These are phyloP conservation scores for Xylariaceae sp. DNA, from an alignment of 2,329 filamentous ascomycete species.

Conservation along the genomic window DNA sequence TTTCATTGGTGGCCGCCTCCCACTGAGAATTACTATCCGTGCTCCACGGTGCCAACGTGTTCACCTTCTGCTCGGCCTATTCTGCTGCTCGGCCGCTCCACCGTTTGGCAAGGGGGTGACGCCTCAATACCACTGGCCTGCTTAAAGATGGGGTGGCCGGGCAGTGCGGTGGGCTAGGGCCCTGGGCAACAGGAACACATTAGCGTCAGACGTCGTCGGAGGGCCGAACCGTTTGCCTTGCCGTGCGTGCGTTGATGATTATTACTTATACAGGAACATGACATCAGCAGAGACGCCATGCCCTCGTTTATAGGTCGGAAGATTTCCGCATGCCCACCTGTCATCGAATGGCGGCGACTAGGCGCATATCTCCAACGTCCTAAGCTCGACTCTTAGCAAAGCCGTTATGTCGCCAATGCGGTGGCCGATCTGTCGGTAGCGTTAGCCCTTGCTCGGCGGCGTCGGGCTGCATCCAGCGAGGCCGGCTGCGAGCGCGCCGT, in stretches of 20 bases:
- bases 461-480: constrained; percentile 5
- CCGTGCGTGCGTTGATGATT: constrained; percentile 4
- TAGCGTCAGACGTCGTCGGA: constrained; percentile 13
- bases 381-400: not conserved
- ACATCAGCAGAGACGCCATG: constrained; percentile 4
- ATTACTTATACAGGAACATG: constrained; percentile 3
- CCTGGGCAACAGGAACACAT: constrained; percentile 2
- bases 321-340: constrained; percentile 2
- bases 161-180: not conserved
- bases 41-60: not conserved
- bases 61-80: not conserved
- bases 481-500: constrained; percentile 1
- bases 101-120: not conserved
- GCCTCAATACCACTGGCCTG: not conserved
- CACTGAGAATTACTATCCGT: not conserved
- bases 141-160: not conserved
- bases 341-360: constrained; percentile 4
- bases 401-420: constrained; percentile 4
- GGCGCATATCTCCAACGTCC: not conserved
- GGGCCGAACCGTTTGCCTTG: constrained; percentile 18
- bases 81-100: not conserved
- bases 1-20: constrained; percentile 1
- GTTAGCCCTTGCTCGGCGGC: not conserved
- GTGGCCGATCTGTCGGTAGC: not conserved
- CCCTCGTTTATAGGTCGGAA: constrained; percentile 11